These are phyloP conservation scores for Saccharomyces eubayanus DNA, from an alignment of 805 yeast genomes.

Conservation along the genomic window DNA sequence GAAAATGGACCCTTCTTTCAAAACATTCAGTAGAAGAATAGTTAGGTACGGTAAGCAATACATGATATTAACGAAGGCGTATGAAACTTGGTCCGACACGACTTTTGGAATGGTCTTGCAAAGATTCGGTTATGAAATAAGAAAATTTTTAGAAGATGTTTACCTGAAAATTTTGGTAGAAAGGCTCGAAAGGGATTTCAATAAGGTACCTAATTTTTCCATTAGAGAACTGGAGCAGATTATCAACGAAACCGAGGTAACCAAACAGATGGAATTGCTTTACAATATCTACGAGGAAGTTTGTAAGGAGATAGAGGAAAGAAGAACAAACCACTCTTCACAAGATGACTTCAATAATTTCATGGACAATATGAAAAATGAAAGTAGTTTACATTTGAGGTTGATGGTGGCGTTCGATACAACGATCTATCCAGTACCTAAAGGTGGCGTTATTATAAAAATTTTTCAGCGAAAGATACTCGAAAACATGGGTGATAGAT, in stretches of 20 bases:
- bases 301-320: constrained; percentile 38
- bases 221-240: constrained; percentile 51
- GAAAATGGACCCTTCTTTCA: constrained; percentile 63
- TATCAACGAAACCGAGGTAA: constrained; percentile 30
- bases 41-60: constrained; percentile 57
- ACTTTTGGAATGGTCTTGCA: constrained; percentile 68
- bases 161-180: constrained; percentile 31
- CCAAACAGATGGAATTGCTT: constrained; percentile 42
- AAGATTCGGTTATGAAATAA: constrained; percentile 55
- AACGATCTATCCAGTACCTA: constrained; percentile 37
- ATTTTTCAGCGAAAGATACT: constrained; percentile 52
- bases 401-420: constrained; percentile 43
- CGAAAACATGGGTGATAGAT: constrained; percentile 57
- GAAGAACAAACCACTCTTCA: constrained; percentile 30
- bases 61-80: constrained; percentile 49
- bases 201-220: constrained; percentile 43
- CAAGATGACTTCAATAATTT: constrained; percentile 36
- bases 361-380: constrained; percentile 35
- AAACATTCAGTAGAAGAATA: constrained; percentile 57
- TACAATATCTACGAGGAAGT: constrained; percentile 49
- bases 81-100: constrained; percentile 46
- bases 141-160: constrained; percentile 35
- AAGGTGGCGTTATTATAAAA: constrained; percentile 70
- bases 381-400: constrained; percentile 31
- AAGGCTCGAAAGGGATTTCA: constrained; percentile 47